These are phyloP conservation scores for Nyctanthes arbortristis DNA, from an alignment of 257 asterid species.

Conservation along the genomic window DNA sequence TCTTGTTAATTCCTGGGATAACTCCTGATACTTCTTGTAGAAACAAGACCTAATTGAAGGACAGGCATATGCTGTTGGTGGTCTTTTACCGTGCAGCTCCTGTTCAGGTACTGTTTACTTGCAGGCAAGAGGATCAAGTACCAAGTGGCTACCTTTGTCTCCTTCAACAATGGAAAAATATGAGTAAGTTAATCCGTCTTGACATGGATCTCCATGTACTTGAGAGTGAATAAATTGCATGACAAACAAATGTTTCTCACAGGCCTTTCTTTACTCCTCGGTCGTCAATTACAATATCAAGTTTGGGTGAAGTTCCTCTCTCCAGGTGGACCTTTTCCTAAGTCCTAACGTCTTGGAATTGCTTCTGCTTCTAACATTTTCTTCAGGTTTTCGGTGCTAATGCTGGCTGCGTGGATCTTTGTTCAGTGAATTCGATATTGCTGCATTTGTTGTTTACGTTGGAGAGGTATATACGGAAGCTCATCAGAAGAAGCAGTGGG, in stretches of 20 bases:
- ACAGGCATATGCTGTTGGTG: constrained; percentile 70
- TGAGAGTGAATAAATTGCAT: constrained; percentile 4
- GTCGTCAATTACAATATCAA: constrained; percentile 56
- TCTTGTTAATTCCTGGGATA: constrained; percentile 10
- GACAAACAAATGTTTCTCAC: constrained; percentile 29
- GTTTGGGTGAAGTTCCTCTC: constrained; percentile 72
- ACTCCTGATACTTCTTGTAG: constrained; percentile 36
- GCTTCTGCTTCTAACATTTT: constrained; percentile 19
- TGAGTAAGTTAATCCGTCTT: constrained; percentile 50
- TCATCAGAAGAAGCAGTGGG: constrained; percentile 79
- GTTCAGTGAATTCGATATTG: constrained; percentile 87
- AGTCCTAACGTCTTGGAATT: constrained; percentile 20
- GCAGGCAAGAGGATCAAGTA: constrained; percentile 72
- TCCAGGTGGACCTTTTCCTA: constrained; percentile 56
- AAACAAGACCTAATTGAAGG: constrained; percentile 76
- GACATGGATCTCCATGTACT: constrained; percentile 11
- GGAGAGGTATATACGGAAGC: constrained; percentile 70
- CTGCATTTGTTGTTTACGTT: constrained; percentile 71
- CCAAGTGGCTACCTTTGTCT: constrained; percentile 74
- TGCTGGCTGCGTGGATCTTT: constrained; percentile 28
- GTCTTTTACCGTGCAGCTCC: constrained; percentile 70
- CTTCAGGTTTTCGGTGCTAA: constrained; percentile 22
- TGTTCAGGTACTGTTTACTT: constrained; percentile 73
- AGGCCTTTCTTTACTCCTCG: constrained; percentile 85
- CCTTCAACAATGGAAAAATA: constrained; percentile 41